Conservation (phyloP, 2,329 filamentous ascomycete genomes). For the Fusarium armeniacum region DNA sequence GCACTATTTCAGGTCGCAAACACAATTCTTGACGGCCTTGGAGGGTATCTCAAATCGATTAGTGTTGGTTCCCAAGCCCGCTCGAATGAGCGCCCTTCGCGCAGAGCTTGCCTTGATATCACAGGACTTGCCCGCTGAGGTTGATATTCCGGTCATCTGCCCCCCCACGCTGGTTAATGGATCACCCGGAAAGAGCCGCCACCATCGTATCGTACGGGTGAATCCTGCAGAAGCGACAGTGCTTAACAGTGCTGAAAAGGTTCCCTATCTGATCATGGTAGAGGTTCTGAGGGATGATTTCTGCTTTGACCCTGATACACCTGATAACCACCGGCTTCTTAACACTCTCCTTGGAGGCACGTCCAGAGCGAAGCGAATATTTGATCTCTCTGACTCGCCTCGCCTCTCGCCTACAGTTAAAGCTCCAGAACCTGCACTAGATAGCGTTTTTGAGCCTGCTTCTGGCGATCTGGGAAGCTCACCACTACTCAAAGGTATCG, state of each 20-base stretch:
- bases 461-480: slow-evolving; percentile 84
- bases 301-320: slow-evolving; percentile 81
- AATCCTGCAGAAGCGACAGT: slow-evolving; percentile 89
- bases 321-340: slow-evolving; percentile 78
- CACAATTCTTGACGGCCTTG: slow-evolving; percentile 82
- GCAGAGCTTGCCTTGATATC: slow-evolving; percentile 85
- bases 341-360: slow-evolving; percentile 69
- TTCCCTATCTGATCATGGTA: slow-evolving; percentile 87
- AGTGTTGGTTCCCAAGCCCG: slow-evolving; percentile 84
- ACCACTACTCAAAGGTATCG: slow-evolving; percentile 72
- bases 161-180: slow-evolving; percentile 81
- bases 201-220: slow-evolving; percentile 85
- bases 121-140: slow-evolving; percentile 84
- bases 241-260: slow-evolving; percentile 87
- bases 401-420: slow-evolving; percentile 61
- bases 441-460: slow-evolving; percentile 87
- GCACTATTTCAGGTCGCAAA: slow-evolving; percentile 87
- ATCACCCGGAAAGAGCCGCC: slow-evolving; percentile 79
- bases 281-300: slow-evolving; percentile 87
- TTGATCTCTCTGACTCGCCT: slow-evolving; percentile 77
- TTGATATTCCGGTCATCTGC: slow-evolving; percentile 86
- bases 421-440: slow-evolving; percentile 63
- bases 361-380: slow-evolving; percentile 71
- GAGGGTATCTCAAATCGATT: slow-evolving; percentile 89
- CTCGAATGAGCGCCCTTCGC: slow-evolving; percentile 82